These are phyloP conservation scores for Colletotrichum cuscutae DNA, from an alignment of 2,329 filamentous ascomycete genomes.

Conservation along the genomic window DNA sequence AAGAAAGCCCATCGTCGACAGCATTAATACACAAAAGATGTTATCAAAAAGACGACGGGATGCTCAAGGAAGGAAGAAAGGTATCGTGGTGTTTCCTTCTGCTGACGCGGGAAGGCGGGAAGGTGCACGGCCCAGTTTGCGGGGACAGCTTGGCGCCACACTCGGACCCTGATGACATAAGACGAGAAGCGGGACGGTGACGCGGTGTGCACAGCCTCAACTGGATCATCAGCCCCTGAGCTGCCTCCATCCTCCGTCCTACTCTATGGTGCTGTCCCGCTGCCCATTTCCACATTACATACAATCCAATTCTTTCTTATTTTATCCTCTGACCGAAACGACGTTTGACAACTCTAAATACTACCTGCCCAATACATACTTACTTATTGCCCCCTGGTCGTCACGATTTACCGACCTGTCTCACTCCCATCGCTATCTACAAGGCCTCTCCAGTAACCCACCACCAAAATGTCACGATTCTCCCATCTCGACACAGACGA, in stretches of 20 bases:
- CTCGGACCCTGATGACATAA: conserved; percentile 1
- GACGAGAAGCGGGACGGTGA: neutral
- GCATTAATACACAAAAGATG: neutral
- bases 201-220: conserved; percentile 13
- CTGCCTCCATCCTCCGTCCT: neutral
- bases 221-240: neutral
- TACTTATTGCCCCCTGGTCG: neutral
- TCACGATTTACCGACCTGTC: neutral
- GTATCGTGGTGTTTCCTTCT: neutral
- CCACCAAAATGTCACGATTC: conserved; percentile 50
- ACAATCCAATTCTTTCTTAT: neutral
- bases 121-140: neutral
- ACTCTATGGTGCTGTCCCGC: neutral
- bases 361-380: neutral
- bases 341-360: neutral
- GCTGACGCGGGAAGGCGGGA: neutral
- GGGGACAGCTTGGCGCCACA: neutral
- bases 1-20: neutral
- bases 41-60: neutral
- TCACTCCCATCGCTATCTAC: neutral
- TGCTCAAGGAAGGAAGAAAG: neutral
- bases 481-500: conserved; percentile 58
- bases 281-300: neutral
- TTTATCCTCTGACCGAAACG: neutral
- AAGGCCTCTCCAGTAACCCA: neutral